Evolutionary conservation across 2,329 filamentous ascomycete genomes (phyloP).

Genomic region (Beauveria medogensis): DNA sequence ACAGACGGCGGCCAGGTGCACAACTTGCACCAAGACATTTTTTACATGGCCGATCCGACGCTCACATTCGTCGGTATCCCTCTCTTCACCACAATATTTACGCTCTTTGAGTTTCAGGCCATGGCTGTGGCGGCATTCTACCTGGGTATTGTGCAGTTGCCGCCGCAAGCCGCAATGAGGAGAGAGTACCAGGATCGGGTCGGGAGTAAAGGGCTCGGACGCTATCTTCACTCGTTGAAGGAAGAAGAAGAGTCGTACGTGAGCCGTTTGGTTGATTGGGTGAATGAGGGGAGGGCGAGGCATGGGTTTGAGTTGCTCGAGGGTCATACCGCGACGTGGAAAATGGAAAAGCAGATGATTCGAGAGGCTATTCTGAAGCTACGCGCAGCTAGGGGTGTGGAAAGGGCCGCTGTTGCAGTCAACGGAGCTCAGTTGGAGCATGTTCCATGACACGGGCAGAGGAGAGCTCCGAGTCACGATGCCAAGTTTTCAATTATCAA

Average conservation of each 20-base stretch:
- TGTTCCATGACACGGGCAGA: too few species aligned
- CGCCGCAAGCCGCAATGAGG: not conserved
- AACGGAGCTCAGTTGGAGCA: not conserved
- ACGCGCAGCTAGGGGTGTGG: not conserved
- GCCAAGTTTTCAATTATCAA: too few species aligned
- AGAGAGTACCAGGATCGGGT: not conserved
- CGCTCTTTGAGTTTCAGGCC: slow-evolving; percentile 63
- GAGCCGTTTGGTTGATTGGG: not conserved
- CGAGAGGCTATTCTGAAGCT: not conserved
- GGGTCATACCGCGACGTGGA: not conserved
- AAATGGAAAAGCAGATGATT: not conserved
- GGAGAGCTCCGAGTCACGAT: too few species aligned
- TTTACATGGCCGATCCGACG: slow-evolving; percentile 60
- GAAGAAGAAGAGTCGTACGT: not conserved
- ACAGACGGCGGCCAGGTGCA: slow-evolving; percentile 57
- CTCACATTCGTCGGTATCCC: slow-evolving; percentile 57
- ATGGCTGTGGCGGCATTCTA: slow-evolving; percentile 51
- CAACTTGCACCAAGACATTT: slow-evolving; percentile 63
- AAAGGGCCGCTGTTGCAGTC: not conserved
- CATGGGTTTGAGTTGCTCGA: not conserved
- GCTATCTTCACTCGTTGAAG: not conserved
- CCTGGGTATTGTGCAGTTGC: slow-evolving; percentile 26
- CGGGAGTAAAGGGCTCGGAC: not conserved
- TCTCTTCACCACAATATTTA: slow-evolving; percentile 59
- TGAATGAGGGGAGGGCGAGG: not conserved